These are phyloP conservation scores for Torulaspora quercuum DNA, from an alignment of 805 yeast species.

Conservation along the genomic window DNA sequence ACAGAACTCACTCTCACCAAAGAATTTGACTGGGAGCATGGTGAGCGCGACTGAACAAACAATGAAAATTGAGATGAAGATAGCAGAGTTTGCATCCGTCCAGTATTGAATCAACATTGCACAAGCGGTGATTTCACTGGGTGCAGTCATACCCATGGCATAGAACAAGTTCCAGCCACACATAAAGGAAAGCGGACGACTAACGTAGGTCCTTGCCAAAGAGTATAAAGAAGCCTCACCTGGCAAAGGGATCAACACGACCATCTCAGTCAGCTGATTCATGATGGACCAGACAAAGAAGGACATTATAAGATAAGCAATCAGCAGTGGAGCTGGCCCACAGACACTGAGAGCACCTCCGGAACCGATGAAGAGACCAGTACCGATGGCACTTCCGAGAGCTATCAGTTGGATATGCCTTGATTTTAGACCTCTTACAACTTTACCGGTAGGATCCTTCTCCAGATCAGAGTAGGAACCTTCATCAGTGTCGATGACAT, in stretches of 20 bases:
- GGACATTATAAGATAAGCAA: constrained; percentile 27
- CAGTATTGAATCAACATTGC: constrained; percentile 8
- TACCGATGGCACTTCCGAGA: too few relatives aligned
- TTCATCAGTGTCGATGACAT: neutral
- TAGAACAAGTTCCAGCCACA: constrained; percentile 45
- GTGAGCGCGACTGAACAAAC: constrained; percentile 16
- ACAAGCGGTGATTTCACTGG: constrained; percentile 42
- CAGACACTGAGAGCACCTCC: constrained; percentile 68
- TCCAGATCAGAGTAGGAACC: constrained; percentile 2
- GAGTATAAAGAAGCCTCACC: constrained; percentile 38
- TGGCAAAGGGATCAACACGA: constrained; percentile 40
- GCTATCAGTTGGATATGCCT: constrained; percentile 77
- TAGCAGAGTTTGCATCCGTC: constrained; percentile 8
- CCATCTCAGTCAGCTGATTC: constrained; percentile 41
- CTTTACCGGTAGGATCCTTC: constrained; percentile 5
- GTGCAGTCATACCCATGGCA: constrained; percentile 38
- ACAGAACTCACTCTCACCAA: constrained; percentile 62
- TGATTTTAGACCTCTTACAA: constrained; percentile 39
- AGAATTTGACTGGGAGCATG: too few relatives aligned
- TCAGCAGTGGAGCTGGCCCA: constrained; percentile 38
- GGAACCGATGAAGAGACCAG: too few relatives aligned
- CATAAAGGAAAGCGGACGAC: too few relatives aligned
- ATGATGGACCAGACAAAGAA: constrained; percentile 38
- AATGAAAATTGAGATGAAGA: constrained; percentile 15
- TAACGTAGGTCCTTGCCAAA: constrained; percentile 40